Conservation (phyloP, 2,329 filamentous ascomycete genomes). For the Aureobasidium musti region DNA sequence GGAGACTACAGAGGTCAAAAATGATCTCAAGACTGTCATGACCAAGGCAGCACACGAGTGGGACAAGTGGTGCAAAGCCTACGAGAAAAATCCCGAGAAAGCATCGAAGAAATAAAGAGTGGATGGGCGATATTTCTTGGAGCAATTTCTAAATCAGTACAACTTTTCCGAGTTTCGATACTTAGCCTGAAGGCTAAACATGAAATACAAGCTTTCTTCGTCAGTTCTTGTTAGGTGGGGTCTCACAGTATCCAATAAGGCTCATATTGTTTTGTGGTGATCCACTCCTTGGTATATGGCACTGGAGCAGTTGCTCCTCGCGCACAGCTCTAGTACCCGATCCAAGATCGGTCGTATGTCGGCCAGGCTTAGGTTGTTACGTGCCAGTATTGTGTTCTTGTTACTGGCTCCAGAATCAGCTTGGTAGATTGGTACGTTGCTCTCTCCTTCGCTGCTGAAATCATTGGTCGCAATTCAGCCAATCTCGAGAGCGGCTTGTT, state of each 20-base stretch:
- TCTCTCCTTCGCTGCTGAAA: not conserved
- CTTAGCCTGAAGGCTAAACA: not conserved
- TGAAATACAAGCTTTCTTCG: not conserved
- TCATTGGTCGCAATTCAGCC: not conserved
- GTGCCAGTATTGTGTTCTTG: too few species aligned
- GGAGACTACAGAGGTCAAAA: conserved; percentile 47
- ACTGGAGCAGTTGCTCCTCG: too few species aligned
- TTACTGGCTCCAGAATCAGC: not conserved
- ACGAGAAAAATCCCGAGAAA: conserved; percentile 45
- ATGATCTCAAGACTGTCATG: conserved; percentile 45
- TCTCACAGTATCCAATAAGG: not conserved
- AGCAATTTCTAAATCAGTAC: not conserved
- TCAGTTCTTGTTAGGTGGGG: too few species aligned
- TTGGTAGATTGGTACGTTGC: not conserved
- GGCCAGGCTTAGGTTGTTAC: not conserved
- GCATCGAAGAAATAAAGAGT: conserved; percentile 43
- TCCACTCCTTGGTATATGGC: not conserved
- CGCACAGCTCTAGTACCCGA: too few species aligned
- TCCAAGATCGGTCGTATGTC: not conserved
- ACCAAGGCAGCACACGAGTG: conserved; percentile 48
- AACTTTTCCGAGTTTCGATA: not conserved
- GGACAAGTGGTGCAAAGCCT: conserved; percentile 45
- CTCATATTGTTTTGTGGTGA: not conserved
- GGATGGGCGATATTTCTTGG: not conserved
- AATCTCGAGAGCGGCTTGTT: not conserved